Conservation (phyloP, 2,329 filamentous ascomycete genomes). For the Ciborinia camelliae region DNA sequence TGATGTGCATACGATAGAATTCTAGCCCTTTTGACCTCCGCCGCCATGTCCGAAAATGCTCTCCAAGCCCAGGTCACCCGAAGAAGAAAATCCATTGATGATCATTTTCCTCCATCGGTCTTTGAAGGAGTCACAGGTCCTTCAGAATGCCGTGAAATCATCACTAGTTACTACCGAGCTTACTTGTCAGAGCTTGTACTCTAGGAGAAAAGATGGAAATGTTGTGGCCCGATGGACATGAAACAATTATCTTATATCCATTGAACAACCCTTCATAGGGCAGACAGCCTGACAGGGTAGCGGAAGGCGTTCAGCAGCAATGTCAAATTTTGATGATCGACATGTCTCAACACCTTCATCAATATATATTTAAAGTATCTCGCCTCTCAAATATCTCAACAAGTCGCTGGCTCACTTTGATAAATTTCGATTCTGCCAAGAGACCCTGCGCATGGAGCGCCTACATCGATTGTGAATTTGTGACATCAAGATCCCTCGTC, state of each 20-base stretch:
- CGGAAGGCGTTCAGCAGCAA: not conserved
- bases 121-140: conserved; percentile 8
- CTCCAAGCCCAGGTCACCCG: conserved; percentile 7
- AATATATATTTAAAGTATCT: not conserved
- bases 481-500: not conserved
- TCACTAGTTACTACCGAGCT: conserved; percentile 9
- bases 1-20: not conserved
- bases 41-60: conserved; percentile 5
- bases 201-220: not conserved
- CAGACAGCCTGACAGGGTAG: not conserved
- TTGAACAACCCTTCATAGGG: not conserved
- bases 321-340: not conserved
- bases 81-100: conserved; percentile 9
- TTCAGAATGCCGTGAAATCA: not conserved
- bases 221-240: not conserved
- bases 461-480: not conserved
- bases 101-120: conserved; percentile 6
- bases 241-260: not conserved
- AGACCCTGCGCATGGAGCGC: not conserved
- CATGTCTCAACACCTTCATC: not conserved
- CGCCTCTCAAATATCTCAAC: not conserved
- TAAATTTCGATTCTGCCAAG: not conserved
- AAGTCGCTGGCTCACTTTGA: not conserved
- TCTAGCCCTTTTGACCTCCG: conserved; percentile 5
- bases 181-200: conserved; percentile 2